These are phyloP conservation scores for Botrytis galanthina DNA, from an alignment of 2,329 filamentous ascomycete genomes.

Conservation along the genomic window DNA sequence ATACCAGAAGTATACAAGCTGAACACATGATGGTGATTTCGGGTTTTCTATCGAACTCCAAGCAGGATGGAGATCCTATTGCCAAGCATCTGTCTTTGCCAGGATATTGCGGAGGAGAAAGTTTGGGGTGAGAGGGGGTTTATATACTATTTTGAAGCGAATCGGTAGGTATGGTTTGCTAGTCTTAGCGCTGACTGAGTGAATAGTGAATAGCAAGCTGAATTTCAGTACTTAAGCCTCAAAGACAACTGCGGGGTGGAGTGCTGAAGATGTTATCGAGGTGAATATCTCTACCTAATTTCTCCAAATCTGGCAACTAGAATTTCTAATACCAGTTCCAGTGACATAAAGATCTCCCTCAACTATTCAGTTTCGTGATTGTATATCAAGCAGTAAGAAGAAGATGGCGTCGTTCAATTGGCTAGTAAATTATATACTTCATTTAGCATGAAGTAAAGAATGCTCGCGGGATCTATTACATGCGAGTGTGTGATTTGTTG, in stretches of 20 bases:
- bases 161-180: not conserved
- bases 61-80: no score
- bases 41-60: fast-evolving
- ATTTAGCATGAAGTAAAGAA: no score
- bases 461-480: no score
- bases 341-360: no score
- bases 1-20: fast-evolving
- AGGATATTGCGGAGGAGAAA: not conserved
- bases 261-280: no score
- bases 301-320: no score
- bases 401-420: fast-evolving
- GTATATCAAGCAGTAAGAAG: no score
- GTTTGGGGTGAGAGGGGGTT: not conserved
- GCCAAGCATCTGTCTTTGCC: no score
- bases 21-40: fast-evolving
- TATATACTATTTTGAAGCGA: not conserved
- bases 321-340: no score
- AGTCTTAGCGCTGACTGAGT: not conserved
- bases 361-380: no score
- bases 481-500: no score
- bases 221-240: not conserved
- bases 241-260: not conserved
- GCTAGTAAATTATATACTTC: no score
- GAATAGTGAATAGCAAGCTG: not conserved
- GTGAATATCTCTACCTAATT: not conserved